Evolutionary conservation across 176 grass and related monocot species (phyloP).

Genomic region (Eremochloa ophiuroides): DNA sequence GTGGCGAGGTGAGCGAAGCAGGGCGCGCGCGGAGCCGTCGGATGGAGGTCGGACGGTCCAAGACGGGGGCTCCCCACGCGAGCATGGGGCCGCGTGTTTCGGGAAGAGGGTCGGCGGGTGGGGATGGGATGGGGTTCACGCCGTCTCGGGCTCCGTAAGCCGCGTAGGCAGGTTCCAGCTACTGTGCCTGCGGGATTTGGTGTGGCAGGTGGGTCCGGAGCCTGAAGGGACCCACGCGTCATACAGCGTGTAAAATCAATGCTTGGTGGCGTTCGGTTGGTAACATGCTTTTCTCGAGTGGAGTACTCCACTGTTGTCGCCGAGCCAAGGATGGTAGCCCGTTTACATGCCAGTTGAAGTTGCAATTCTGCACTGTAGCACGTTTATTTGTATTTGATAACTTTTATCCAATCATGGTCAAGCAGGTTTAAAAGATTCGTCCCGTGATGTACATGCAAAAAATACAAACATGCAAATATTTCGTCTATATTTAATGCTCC

Average conservation of each 20-base stretch:
- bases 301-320: too few relatives aligned
- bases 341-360: too few relatives aligned
- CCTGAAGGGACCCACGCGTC: rapidly evolving
- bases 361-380: too few relatives aligned
- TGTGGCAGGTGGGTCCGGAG: not conserved
- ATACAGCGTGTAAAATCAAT: rapidly evolving
- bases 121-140: conserved; percentile 14
- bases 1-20: not conserved
- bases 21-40: not conserved
- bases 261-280: not conserved
- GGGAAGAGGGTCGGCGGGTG: conserved; percentile 5
- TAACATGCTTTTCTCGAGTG: too few relatives aligned
- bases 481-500: too few relatives aligned
- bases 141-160: conserved; percentile 6
- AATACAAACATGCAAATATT: too few relatives aligned
- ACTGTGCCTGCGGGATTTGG: not conserved
- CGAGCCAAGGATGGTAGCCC: too few relatives aligned
- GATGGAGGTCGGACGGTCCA: conserved; percentile 1
- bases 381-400: too few relatives aligned
- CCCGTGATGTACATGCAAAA: too few relatives aligned
- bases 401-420: too few relatives aligned
- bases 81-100: conserved; percentile 35
- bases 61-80: not conserved
- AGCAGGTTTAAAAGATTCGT: too few relatives aligned
- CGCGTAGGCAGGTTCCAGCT: not conserved